phyloP scores from a whole-genome alignment of 129 eudicot species.

The Mikania micrantha region DNA sequence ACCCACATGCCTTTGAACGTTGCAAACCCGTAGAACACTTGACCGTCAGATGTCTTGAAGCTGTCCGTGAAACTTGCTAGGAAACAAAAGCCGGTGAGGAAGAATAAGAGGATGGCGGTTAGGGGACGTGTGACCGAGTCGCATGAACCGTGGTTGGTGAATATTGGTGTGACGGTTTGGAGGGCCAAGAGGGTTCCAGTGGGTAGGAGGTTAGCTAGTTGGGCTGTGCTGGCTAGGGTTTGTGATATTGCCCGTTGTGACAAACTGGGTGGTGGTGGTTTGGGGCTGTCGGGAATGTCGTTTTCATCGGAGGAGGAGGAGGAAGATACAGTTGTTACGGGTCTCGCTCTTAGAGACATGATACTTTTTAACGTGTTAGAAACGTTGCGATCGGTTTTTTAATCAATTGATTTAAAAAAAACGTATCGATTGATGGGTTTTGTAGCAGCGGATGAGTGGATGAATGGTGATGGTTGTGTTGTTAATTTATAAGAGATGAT shows the following conservation, averaged over 20 bases:
- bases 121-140: slow-evolving; percentile 62
- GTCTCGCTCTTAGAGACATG: slow-evolving; percentile 30
- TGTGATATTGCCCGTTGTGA: slow-evolving; percentile 51
- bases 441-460: too few relatives aligned
- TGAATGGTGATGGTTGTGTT: too few relatives aligned
- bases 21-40: slow-evolving; percentile 62
- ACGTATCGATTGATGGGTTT: too few relatives aligned
- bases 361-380: too few relatives aligned
- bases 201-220: slow-evolving; percentile 84
- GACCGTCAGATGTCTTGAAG: slow-evolving; percentile 62
- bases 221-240: slow-evolving; percentile 66
- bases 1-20: slow-evolving; percentile 78
- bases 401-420: too few relatives aligned
- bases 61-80: slow-evolving; percentile 85
- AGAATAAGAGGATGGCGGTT: slow-evolving; percentile 50
- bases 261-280: slow-evolving; percentile 28
- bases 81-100: slow-evolving; percentile 61
- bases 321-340: slow-evolving; percentile 12
- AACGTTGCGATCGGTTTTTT: too few relatives aligned
- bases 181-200: slow-evolving; percentile 85
- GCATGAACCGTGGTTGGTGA: slow-evolving; percentile 85
- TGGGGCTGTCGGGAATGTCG: slow-evolving; percentile 19
- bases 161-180: slow-evolving; percentile 68
- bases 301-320: slow-evolving; percentile 17
- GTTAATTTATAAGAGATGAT: too few relatives aligned